Base-by-base conservation (phyloP, 495 filamentous ascomycete species). In the Penicillium argentinense region DNA sequence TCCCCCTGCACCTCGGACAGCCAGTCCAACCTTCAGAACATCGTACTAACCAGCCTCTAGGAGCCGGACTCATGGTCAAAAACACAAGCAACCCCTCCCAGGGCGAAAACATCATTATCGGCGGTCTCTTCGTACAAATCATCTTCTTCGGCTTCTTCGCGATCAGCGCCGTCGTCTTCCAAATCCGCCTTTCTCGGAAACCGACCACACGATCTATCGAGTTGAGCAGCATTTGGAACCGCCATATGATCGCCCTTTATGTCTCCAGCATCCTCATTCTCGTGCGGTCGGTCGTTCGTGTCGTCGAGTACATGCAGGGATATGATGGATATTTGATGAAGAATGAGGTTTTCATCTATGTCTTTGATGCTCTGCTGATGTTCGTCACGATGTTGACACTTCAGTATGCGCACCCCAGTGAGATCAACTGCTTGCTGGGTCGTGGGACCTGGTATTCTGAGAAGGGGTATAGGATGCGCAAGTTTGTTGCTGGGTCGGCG, bases 301-400 rank as follows among this genome's bases (percentile, higher is more conserved):
- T 83, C 14, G 63, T 83, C 9, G 86, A 88, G 66, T 89, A 82
- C 44, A 17, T 75, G 0, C 64, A 79, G 58, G 83, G 85, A 0
- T 59, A 74, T 26, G 64, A 71, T 9, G 80, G 81, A 5, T 73
- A 64, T 47, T 23, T 80, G 21, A 56, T 84, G 49, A 54, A 39
- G 13, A 68, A 80, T 29, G 84, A 88, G 63, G 74, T 70, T 38
- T 79, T 77, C 46, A 55, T 87, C 41, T 88, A 86, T 54, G 53
- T 83, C 3, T 86, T 87, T 49, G 84, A 89, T 56, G 66, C 74
- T 11, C 34, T 72, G 32, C 51, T 81, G 32, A 87, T 89, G 83
- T 53, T 81, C 17, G 5, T 58, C 0, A 77, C 75, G 13, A 75
- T 79, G 60, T 47, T 75, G 0, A 44, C 77, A 2, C 75, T 85